Evolutionary conservation across 1,284 basidiomycete genomes (phyloP), one percentile per base, ranked within the genome.

Genomic region (Tilletia caries): DNA sequence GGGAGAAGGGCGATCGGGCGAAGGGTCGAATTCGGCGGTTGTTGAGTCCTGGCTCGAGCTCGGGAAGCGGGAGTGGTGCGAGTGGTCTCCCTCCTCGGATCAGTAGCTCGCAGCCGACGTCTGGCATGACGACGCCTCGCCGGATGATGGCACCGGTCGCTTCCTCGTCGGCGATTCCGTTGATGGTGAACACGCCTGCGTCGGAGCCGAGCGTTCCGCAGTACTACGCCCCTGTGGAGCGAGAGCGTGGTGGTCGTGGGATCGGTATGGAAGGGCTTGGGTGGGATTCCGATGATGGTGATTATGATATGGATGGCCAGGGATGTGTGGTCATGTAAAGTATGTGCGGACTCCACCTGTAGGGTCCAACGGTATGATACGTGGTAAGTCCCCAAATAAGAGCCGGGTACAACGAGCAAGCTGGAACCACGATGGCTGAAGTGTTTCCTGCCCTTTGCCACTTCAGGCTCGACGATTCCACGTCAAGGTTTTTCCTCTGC

Each of bases 291-390:
- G 70, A 65, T 25, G 66, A 68, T 25, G 72, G 70, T n/a, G 71
- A 41, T 15, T 41, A 41, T 2, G 37, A 41, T 15, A 6, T 6
- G 37, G 37, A 77, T 65, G 67, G 73, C 5, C 66, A 74, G 20
- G 76, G 76, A 32, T 77, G 76, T 58, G 62, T 54, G 12, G 54
- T 77, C 20, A 73, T 65, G 37, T 70, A 52, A 70, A 70, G 69
- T 41, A 6, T 41, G 37, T n/a, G n/a, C n/a, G n/a, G n/a, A n/a
- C n/a, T n/a, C n/a, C n/a, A n/a, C n/a, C n/a, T n/a, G n/a, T n/a
- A n/a, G n/a, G n/a, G n/a, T n/a, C n/a, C n/a, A n/a, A n/a, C n/a
- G n/a, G n/a, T n/a, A n/a, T n/a, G n/a, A n/a, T n/a, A n/a, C n/a
- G n/a, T n/a, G n/a, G n/a, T n/a, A n/a, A n/a, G n/a, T n/a, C n/a